Conservation (phyloP, 176 grass and related monocot species). For the Avena eriantha region DNA sequence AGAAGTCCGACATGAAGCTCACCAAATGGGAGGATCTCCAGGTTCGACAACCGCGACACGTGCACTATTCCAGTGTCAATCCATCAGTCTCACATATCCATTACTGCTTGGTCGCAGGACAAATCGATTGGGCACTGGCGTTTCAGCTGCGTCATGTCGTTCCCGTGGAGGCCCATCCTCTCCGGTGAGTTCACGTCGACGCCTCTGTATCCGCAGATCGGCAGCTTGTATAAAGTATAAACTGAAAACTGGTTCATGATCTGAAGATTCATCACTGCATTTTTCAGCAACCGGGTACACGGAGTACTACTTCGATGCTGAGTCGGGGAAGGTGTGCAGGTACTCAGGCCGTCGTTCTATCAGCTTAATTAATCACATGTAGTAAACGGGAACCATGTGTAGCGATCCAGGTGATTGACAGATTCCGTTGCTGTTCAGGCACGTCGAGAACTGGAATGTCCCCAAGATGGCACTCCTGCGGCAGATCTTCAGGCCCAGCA, state of each 20-base stretch:
- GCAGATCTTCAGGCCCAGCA: slow-evolving; percentile 91
- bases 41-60: slow-evolving; percentile 11
- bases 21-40: slow-evolving; percentile 86
- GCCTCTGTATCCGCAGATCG: neutral
- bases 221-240: neutral
- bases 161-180: slow-evolving; percentile 91
- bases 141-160: slow-evolving; percentile 96
- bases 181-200: slow-evolving; percentile 52
- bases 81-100: neutral
- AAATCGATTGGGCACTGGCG: slow-evolving; percentile 95
- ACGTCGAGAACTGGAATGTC: slow-evolving; percentile 88
- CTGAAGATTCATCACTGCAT: neutral
- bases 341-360: slow-evolving; percentile 25
- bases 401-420: neutral
- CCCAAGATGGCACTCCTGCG: slow-evolving; percentile 85
- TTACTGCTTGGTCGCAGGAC: slow-evolving; percentile 54
- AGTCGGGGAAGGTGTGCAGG: slow-evolving; percentile 83
- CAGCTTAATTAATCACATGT: neutral
- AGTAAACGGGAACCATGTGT: neutral
- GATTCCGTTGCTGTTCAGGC: slow-evolving; percentile 43
- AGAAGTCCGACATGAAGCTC: slow-evolving; percentile 93
- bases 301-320: slow-evolving; percentile 74
- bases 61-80: neutral
- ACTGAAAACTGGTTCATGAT: neutral
- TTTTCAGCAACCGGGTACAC: slow-evolving; percentile 89